Percentiles rank a stretch among this genome's conserved stretches.
These are phyloP conservation scores for Kurtzmaniella cleridarum DNA, from an alignment of 805 yeast genomes.

Conservation along the genomic window DNA sequence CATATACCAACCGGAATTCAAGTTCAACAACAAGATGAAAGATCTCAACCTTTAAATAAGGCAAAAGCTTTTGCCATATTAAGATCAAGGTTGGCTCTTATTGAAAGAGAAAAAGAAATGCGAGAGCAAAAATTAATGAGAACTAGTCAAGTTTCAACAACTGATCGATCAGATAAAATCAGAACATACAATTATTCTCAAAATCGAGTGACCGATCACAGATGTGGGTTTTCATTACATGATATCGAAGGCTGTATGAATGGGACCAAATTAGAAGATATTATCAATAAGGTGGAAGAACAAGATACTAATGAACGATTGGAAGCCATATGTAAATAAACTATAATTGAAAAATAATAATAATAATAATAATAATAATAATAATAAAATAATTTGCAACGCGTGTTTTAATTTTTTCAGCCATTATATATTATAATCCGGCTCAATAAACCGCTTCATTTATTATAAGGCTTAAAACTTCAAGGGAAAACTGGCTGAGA, in stretches of 20 bases:
- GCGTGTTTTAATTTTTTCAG: no score
- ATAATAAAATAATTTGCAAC: no score
- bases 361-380: no score
- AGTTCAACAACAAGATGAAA: slow-evolving; percentile 88
- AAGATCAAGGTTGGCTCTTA: slow-evolving; percentile 79
- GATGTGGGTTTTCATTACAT: slow-evolving; percentile 77
- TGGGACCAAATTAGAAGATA: slow-evolving; percentile 29
- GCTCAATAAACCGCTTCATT: no score
- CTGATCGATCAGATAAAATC: slow-evolving; percentile 89
- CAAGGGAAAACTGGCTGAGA: no score
- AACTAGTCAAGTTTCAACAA: slow-evolving; percentile 78
- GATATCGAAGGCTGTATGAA: slow-evolving; percentile 50
- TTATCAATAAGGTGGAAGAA: slow-evolving; percentile 32
- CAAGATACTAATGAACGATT: slow-evolving; percentile 34
- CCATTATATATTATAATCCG: no score
- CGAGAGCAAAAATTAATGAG: slow-evolving; percentile 63
- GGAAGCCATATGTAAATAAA: slow-evolving; percentile 11
- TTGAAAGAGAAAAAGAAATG: slow-evolving; percentile 59
- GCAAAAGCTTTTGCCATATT: slow-evolving; percentile 85
- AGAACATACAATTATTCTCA: slow-evolving; percentile 93
- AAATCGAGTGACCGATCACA: slow-evolving; percentile 88
- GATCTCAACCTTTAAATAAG: slow-evolving; percentile 91
- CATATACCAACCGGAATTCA: slow-evolving; percentile 89
- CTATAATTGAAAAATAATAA: no score
- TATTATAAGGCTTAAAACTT: no score